Conservation (phyloP, 2,329 filamentous ascomycete species). For the Septoria linicola region DNA sequence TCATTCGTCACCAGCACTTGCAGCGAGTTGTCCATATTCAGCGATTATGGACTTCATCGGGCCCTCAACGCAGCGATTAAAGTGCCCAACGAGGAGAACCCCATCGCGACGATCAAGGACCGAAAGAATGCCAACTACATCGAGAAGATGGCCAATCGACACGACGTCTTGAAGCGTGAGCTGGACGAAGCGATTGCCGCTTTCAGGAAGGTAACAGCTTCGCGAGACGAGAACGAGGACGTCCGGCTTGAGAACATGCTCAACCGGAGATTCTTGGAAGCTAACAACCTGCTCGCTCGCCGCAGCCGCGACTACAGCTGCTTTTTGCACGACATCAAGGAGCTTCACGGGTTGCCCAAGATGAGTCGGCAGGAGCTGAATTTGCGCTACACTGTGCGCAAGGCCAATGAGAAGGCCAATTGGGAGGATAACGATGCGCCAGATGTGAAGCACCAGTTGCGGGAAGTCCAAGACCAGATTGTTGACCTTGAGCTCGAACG, state of each 20-base stretch:
- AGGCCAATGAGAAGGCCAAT: conserved; percentile 6
- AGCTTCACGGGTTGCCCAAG: conserved; percentile 16
- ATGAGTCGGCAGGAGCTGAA: conserved; percentile 11
- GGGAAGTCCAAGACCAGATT: conserved; percentile 4
- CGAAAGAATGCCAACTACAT: conserved; percentile 18
- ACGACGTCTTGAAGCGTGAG: background rate
- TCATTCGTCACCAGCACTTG: conserved; percentile 12
- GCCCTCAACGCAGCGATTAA: conserved; percentile 12
- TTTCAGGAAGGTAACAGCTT: background rate
- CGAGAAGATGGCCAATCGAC: conserved; percentile 2
- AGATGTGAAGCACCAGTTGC: conserved; percentile 5
- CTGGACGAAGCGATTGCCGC: conserved; percentile 12
- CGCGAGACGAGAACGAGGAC: conserved; percentile 13
- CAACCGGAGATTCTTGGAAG: conserved; percentile 14
- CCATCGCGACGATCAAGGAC: conserved; percentile 18
- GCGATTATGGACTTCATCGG: conserved; percentile 16
- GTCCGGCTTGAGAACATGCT: conserved; percentile 10
- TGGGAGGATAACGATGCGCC: conserved; percentile 8
- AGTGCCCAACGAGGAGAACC: conserved; percentile 12
- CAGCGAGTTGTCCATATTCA: conserved; percentile 10
- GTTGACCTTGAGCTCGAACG: conserved; percentile 13
- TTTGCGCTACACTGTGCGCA: conserved; percentile 6
- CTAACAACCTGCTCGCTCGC: conserved; percentile 22
- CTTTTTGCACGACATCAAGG: conserved; percentile 16
- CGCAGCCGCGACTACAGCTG: conserved; percentile 15